phyloP scores from a whole-genome alignment of 2,329 filamentous ascomycete genomes.

The Nigrograna mackinnonii region DNA sequence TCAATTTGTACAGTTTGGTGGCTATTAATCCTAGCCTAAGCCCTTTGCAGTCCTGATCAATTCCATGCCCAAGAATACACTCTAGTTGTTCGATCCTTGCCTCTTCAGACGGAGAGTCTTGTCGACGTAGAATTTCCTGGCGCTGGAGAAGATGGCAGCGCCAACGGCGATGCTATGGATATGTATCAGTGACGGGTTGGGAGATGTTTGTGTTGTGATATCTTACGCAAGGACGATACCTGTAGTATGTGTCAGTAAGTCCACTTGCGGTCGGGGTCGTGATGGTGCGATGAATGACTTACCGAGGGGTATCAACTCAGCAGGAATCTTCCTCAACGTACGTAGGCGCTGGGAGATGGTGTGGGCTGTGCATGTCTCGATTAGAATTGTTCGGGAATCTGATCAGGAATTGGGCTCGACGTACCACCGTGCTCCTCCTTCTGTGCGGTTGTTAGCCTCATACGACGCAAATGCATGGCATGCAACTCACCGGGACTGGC shows the following conservation, averaged over 20 bases:
- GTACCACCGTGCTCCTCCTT: constrained; percentile 68
- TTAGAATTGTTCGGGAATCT: too few species aligned
- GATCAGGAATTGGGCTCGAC: constrained; percentile 31
- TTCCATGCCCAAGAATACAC: too few species aligned
- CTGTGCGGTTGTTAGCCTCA: constrained; percentile 51
- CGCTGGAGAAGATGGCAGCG: constrained; percentile 81
- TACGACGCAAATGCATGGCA: background rate
- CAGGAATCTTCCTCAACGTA: constrained; percentile 84
- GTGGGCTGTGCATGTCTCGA: constrained; percentile 67
- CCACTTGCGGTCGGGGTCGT: background rate
- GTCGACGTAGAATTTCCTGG: constrained; percentile 83
- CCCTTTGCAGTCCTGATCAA: too few species aligned
- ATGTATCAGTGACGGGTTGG: background rate
- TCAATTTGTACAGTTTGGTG: too few species aligned
- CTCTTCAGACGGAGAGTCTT: constrained; percentile 88
- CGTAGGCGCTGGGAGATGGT: constrained; percentile 95
- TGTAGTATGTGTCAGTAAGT: constrained; percentile 43
- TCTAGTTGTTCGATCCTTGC: constrained; percentile 53
- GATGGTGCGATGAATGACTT: constrained; percentile 44
- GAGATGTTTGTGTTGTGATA: constrained; percentile 1
- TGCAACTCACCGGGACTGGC: constrained; percentile 70
- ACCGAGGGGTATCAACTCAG: constrained; percentile 95
- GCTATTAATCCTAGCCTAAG: too few species aligned
- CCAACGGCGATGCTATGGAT: constrained; percentile 64
- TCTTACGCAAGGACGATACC: constrained; percentile 84